Percentiles rank a stretch among this genome's conserved stretches.
Conservation (phyloP, 495 filamentous ascomycete genomes). For the Astrocystis sublimbata region DNA sequence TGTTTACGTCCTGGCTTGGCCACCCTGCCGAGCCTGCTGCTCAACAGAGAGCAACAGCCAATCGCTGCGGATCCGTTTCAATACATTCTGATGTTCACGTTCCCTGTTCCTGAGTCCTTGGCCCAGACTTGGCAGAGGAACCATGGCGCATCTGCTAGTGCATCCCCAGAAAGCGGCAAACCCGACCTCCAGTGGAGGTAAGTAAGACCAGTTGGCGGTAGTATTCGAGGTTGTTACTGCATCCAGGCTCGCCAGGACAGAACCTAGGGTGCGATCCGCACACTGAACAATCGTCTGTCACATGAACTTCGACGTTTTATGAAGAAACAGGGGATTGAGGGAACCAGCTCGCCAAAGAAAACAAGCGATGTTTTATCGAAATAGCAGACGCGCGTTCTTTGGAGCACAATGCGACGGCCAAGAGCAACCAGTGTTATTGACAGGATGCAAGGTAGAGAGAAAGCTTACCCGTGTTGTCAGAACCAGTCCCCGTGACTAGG, state of each 20-base stretch:
- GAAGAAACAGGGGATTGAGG: too few species aligned
- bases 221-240: too few species aligned
- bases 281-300: too few species aligned
- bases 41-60: slow-evolving; percentile 2
- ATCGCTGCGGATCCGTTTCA: background rate
- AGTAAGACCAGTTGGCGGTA: too few species aligned
- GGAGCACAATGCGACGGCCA: background rate
- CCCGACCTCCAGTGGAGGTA: background rate
- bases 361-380: too few species aligned
- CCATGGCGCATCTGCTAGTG: background rate
- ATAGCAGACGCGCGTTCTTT: background rate
- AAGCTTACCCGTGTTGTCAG: slow-evolving; percentile 10
- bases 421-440: too few species aligned
- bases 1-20: background rate
- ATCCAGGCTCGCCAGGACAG: background rate
- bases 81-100: background rate
- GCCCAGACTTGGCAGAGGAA: too few species aligned
- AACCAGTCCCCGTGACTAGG: background rate
- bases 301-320: too few species aligned
- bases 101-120: slow-evolving; percentile 5
- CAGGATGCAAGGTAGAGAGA: background rate
- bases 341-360: too few species aligned
- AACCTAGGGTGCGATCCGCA: background rate
- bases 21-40: background rate
- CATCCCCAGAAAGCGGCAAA: background rate